These are phyloP conservation scores for Cercospora sp. DNA, from an alignment of 2,329 filamentous ascomycete species.

Conservation along the genomic window DNA sequence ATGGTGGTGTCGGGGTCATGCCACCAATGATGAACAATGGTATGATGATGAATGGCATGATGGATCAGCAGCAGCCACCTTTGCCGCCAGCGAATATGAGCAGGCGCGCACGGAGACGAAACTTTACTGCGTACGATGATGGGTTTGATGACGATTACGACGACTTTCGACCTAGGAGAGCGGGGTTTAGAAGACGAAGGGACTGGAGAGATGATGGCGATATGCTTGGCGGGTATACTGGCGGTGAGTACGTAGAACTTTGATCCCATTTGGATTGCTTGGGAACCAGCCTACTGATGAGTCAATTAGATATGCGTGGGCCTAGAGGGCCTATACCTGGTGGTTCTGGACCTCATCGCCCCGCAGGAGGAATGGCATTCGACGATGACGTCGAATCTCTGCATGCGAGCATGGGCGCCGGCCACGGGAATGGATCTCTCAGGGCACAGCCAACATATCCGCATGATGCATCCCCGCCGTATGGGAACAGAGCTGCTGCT, in stretches of 20 bases:
- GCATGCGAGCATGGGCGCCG: neutral
- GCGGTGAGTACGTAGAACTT: constrained; percentile 27
- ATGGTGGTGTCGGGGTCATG: constrained; percentile 5
- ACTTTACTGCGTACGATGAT: constrained; percentile 17
- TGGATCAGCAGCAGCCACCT: constrained; percentile 8
- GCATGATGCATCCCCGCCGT: neutral
- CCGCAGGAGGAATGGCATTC: constrained; percentile 1
- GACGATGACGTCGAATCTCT: neutral
- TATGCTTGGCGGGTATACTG: constrained; percentile 22
- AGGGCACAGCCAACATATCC: neutral
- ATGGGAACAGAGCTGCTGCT: neutral
- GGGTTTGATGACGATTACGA: constrained; percentile 22
- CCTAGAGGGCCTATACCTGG: constrained; percentile 21
- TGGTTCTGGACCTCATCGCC: neutral
- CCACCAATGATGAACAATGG: constrained; percentile 9
- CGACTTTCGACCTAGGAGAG: constrained; percentile 13
- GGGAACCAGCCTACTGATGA: neutral
- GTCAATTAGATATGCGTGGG: constrained; percentile 9
- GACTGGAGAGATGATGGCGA: constrained; percentile 23
- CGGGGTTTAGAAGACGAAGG: constrained; percentile 10
- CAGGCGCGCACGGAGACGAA: constrained; percentile 15
- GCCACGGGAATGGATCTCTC: neutral
- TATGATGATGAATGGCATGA: constrained; percentile 17
- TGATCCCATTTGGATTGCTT: neutral
- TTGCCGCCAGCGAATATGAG: constrained; percentile 3